Percentiles rank a stretch among this genome's conserved stretches.
Conservation (phyloP, 768 basidiomycete species). For the Tephrocybe sp. region DNA sequence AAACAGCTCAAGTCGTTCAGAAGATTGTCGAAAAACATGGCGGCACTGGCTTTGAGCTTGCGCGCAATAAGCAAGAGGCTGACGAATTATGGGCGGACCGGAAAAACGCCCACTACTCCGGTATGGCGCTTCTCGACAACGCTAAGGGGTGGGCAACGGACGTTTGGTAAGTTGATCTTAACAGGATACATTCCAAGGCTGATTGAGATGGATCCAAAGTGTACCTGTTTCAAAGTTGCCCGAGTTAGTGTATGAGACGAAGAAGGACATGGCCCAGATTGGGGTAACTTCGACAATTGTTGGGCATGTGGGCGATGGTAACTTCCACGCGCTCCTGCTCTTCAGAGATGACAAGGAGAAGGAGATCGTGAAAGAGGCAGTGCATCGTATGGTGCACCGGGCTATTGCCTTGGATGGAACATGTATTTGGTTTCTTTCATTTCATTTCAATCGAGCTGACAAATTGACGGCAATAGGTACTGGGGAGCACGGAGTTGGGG, state of each 20-base stretch:
- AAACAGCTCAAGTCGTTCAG: conserved; percentile 60
- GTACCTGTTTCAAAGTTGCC: conserved; percentile 70
- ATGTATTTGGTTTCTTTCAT: conserved; percentile 39
- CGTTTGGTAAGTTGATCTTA: conserved; percentile 53
- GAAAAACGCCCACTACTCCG: conserved; percentile 63
- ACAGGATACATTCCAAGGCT: background rate
- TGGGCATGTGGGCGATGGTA: conserved; percentile 77
- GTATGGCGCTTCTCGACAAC: conserved; percentile 57
- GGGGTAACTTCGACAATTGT: conserved; percentile 67
- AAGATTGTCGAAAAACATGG: conserved; percentile 63
- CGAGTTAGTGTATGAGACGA: conserved; percentile 65
- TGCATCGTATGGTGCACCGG: conserved; percentile 62
- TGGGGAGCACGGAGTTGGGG: conserved; percentile 86
- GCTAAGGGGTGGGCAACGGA: conserved; percentile 69
- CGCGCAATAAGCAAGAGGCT: conserved; percentile 64
- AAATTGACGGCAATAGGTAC: conserved; percentile 43
- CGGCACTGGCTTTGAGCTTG: conserved; percentile 66
- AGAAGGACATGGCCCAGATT: conserved; percentile 59
- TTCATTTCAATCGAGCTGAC: background rate
- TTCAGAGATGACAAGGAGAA: conserved; percentile 59
- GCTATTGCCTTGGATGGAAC: conserved; percentile 75
- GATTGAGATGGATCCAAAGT: conserved; percentile 18
- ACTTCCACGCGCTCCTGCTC: conserved; percentile 50
- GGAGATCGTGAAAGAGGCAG: conserved; percentile 39
- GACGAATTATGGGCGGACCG: conserved; percentile 71